Conservation (phyloP, 768 basidiomycete species). For the Tephrocybe sp. region DNA sequence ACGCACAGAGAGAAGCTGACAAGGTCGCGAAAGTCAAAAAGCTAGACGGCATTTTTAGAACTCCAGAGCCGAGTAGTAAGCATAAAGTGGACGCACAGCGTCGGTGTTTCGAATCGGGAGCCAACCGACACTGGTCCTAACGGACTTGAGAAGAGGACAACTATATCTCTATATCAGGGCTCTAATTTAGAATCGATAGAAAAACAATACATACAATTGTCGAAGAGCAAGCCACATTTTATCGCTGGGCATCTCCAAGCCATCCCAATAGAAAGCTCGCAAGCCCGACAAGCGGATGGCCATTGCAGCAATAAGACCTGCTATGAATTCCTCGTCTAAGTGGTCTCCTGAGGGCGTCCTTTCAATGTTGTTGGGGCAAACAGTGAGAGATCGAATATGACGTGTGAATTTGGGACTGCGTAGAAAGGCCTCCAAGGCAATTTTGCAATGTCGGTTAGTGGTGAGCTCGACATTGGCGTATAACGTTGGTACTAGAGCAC, state of each 20-base stretch:
- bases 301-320: slow-evolving; percentile 26
- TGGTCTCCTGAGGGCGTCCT: slow-evolving; percentile 32
- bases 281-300: slow-evolving; percentile 22
- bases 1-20: slow-evolving; percentile 30
- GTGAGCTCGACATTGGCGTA: slow-evolving; percentile 33
- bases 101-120: slow-evolving; percentile 30
- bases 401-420: slow-evolving; percentile 27
- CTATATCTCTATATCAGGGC: slow-evolving; percentile 16
- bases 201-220: slow-evolving; percentile 17
- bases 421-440: slow-evolving; percentile 46
- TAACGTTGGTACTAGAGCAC: slow-evolving; percentile 26
- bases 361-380: slow-evolving; percentile 32
- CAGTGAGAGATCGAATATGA: slow-evolving; percentile 26
- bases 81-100: slow-evolving; percentile 25
- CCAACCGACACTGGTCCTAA: slow-evolving; percentile 33
- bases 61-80: not conserved
- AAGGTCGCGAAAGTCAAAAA: slow-evolving; percentile 35
- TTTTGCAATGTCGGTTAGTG: slow-evolving; percentile 32
- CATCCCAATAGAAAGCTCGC: slow-evolving; percentile 37
- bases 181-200: not conserved
- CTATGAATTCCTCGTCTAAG: slow-evolving; percentile 28
- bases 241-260: slow-evolving; percentile 34
- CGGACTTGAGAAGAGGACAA: slow-evolving; percentile 31
- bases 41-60: slow-evolving; percentile 19
- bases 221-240: slow-evolving; percentile 32